These are phyloP conservation scores for Mucor irregularis DNA, from an alignment of 371 early-diverging fungal species.

Conservation along the genomic window DNA sequence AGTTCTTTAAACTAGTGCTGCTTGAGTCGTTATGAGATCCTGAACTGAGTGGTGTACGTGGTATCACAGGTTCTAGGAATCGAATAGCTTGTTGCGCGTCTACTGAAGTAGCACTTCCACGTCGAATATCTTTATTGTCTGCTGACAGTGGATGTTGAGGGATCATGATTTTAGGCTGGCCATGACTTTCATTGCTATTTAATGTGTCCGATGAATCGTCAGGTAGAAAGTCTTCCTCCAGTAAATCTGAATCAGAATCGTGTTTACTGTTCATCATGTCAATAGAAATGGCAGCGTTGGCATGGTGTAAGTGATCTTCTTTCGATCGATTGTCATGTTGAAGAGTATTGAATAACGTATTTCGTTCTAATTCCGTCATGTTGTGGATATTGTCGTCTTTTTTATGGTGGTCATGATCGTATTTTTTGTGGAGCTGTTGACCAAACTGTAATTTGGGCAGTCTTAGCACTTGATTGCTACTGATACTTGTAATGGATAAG, in stretches of 20 bases:
- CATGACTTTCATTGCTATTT: neutral
- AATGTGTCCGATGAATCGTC: slow-evolving; percentile 14
- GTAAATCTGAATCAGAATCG: slow-evolving; percentile 16
- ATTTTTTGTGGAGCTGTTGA: slow-evolving; percentile 4
- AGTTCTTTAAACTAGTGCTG: slow-evolving; percentile 33
- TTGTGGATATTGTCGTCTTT: slow-evolving; percentile 1
- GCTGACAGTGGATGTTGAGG: neutral
- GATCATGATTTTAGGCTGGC: neutral
- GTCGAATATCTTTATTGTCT: neutral
- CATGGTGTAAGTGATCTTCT: neutral
- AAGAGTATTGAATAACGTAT: slow-evolving; percentile 33
- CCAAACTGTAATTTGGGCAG: slow-evolving; percentile 30
- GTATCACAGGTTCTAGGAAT: slow-evolving; percentile 45
- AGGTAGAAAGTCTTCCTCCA: slow-evolving; percentile 36
- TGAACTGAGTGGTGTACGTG: slow-evolving; percentile 15
- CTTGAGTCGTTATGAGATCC: slow-evolving; percentile 40
- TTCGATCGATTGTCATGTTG: slow-evolving; percentile 11
- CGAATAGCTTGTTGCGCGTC: slow-evolving; percentile 34
- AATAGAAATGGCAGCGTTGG: neutral
- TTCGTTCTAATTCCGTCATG: slow-evolving; percentile 34
- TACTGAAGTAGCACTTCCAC: slow-evolving; percentile 16
- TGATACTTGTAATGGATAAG: slow-evolving; percentile 35
- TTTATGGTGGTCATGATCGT: neutral
- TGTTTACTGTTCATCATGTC: neutral
- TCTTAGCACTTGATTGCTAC: slow-evolving; percentile 21